Conservation (phyloP, 768 basidiomycete species). For the Lactarius deliciosus region DNA sequence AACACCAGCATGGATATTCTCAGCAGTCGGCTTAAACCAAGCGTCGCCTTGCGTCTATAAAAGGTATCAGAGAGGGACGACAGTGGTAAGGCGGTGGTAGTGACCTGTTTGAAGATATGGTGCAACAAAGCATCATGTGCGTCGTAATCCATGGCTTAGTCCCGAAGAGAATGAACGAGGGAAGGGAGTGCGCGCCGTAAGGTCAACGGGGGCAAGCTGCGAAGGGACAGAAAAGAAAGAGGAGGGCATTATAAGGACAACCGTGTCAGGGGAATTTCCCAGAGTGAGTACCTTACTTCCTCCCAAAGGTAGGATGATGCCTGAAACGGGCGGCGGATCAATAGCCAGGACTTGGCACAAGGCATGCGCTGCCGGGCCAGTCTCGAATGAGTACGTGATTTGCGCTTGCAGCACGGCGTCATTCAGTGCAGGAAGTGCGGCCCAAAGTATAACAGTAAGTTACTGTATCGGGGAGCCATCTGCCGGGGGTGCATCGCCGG, state of each 20-base stretch:
- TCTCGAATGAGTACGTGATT: conserved; percentile 8
- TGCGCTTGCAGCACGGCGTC: not conserved
- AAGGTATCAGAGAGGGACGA: conserved; percentile 29
- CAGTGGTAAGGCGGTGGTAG: conserved; percentile 26
- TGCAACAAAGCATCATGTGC: conserved; percentile 77
- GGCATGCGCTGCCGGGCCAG: not conserved
- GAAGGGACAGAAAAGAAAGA: conserved; percentile 19
- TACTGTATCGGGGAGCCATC: conserved; percentile 9
- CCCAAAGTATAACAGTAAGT: not conserved
- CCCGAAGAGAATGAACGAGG: conserved; percentile 7
- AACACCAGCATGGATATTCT: conserved; percentile 77
- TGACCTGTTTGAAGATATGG: conserved; percentile 72
- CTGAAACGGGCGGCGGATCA: conserved; percentile 10
- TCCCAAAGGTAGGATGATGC: not conserved
- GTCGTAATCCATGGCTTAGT: conserved; percentile 67
- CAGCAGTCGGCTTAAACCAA: conserved; percentile 84
- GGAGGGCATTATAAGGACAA: conserved; percentile 14
- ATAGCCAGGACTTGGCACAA: not conserved
- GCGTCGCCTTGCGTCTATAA: conserved; percentile 76
- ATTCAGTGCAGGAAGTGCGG: conserved; percentile 19
- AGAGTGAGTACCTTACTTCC: not conserved
- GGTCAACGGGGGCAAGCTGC: conserved; percentile 25
- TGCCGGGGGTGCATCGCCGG: not conserved
- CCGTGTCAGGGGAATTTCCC: not conserved
- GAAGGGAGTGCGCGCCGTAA: conserved; percentile 18